Evolutionary conservation across 306 rosid genomes (phyloP), one percentile per base, ranked within the genome.

Genomic region (Sesbania bispinosa): DNA sequence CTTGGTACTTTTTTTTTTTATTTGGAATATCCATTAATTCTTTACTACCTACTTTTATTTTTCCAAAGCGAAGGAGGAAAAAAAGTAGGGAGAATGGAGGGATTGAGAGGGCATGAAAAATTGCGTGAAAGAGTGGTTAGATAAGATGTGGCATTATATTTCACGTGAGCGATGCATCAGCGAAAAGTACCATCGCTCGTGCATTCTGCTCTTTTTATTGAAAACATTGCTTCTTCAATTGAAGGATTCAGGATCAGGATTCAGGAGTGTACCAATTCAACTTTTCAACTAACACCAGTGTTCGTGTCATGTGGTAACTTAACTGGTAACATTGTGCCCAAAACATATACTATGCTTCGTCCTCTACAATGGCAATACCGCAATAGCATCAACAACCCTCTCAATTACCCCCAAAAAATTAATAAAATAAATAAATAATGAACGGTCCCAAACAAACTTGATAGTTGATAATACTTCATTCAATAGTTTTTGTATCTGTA

Each of bases 91-190:
- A 20, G 11, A 29, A 60, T 11, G 30, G 23, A 39, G 21, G 58
- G n/a, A 2, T 48, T 9, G 43, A 35, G 13, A 15, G 39, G 38
- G 52, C 21, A 23, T 30, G 59, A 58, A 64, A 69, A 27, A 50
- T n/a, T 48, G 62, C 63, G 30, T 53, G 74, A 51, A 54, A 53
- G 62, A 33, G 46, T 26, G 62, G 70, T 67, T 63, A 68, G 62
- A 51, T n/a, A 15, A 51, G 73, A 79, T 26, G 79, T 66, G 77
- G 80, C 66, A 39, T n/a, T n/a, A n/a, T n/a, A n/a, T 67, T 80
- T 80, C 80, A 69, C 77, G 84, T 74, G 83, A 68, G 65, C 27
- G 15, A 23, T 60, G 58, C 52, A 27, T 67, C 71, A 66, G 57
- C 21, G 42, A 21, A 29, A 9, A n/a, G 71, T 69, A 69, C 50